phyloP scores from a whole-genome alignment of 148 eudicot genomes.

The Rhododendron griersonianum region DNA sequence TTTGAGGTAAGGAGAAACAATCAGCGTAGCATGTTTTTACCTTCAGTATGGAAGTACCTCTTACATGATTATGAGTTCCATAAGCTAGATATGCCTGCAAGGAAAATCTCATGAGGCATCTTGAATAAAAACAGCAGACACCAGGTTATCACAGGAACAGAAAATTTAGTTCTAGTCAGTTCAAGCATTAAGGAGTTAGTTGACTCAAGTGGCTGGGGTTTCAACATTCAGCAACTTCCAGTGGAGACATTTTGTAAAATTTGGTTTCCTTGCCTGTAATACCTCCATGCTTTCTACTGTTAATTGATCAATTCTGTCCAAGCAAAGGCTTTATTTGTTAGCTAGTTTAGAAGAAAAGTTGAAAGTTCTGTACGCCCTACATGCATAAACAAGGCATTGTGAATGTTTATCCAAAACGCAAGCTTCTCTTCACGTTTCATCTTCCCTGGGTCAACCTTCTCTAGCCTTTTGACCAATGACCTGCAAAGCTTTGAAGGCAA shows the following conservation, averaged over 20 bases:
- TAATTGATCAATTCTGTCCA: conserved; percentile 2
- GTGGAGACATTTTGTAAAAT: not conserved
- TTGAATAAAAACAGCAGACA: not conserved
- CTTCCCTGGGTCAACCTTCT: conserved; percentile 44
- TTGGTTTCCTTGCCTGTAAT: not conserved
- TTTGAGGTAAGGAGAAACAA: not conserved
- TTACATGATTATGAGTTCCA: conserved; percentile 36
- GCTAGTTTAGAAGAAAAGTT: conserved; percentile 1
- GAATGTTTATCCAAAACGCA: conserved; percentile 53
- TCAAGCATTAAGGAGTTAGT: not conserved
- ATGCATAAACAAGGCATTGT: conserved; percentile 59
- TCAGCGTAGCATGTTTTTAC: conserved; percentile 11
- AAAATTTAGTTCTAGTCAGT: not conserved
- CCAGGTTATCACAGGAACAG: not conserved
- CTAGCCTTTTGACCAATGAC: conserved; percentile 43
- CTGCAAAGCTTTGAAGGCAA: conserved; percentile 21
- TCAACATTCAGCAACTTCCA: not conserved
- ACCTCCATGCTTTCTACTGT: not conserved
- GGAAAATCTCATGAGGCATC: conserved; percentile 9
- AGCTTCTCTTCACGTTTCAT: conserved; percentile 59
- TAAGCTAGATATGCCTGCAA: conserved; percentile 59
- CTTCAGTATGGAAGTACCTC: conserved; percentile 37
- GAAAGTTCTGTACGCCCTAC: conserved; percentile 22
- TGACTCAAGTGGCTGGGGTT: not conserved
- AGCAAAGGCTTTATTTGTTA: not conserved